Evolutionary conservation across 2,329 filamentous ascomycete genomes (phyloP), one percentile per base, ranked within the genome.

Genomic region (Xylaria sp.): DNA sequence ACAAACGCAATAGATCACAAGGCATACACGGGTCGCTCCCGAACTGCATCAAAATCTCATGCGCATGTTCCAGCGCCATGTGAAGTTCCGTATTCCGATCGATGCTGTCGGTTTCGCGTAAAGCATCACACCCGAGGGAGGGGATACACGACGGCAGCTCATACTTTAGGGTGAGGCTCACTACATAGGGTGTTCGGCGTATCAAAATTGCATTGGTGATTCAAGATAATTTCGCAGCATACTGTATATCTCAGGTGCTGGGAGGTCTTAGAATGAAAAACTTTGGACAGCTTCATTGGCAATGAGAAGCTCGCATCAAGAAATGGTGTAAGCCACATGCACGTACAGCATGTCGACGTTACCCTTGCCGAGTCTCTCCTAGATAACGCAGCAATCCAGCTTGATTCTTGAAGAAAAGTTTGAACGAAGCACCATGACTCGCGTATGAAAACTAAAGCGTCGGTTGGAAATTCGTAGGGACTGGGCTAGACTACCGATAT

Each of bases 1-100:
- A 44, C 52, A 13, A 54, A 20, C n/a, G 41, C 41, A 28, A 52
- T 54, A 51, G 25, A 34, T 23, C 34, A 41, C 52, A 55, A 37
- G n/a, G 52, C 9, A 20, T 20, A 37, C 28, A 55, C 52, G 18
- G n/a, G 34, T 37, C 18, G 10, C 37, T 55, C 18, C 51, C 10
- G 34, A 25, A 20, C 37, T 37, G 20, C 12, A n/a, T 3, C n/a
- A 44, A 41, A 44, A 13, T 44, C 37, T 34, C 12, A 44, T 48
- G 9, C 46, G 39, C 39, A 8, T 18, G 55, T 6, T 57, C 10
- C 13, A 18, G 37, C 15, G 20, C 15, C 37, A 18, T 20, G 37
- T 44, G 44, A 10, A 28, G 55, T 57, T 57, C 55, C 37, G 23
- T 3, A 57, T 10, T 57, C 6, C 9, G 23, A n/a, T 10, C 20